Percentiles rank a stretch among this genome's conserved stretches.
phyloP scores from a whole-genome alignment of 441 rosid genomes.

The Gossypium lobatum region DNA sequence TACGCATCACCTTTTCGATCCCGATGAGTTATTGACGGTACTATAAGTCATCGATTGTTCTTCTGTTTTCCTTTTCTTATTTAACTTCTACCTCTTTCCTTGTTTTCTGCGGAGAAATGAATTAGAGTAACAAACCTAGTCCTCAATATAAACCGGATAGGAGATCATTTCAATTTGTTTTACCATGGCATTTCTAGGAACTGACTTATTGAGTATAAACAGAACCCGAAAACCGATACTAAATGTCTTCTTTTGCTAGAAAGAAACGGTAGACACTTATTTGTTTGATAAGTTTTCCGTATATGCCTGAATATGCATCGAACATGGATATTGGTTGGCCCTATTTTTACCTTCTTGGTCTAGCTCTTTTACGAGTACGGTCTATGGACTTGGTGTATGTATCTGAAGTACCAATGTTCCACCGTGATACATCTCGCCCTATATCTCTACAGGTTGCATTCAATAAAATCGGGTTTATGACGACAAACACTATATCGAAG shows the following conservation, averaged over 20 bases:
- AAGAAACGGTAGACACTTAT: too few relatives aligned
- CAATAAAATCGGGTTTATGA: constrained; percentile 82
- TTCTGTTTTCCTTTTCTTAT: neutral
- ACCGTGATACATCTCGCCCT: neutral
- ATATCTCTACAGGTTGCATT: constrained; percentile 70
- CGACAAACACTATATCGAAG: constrained; percentile 79
- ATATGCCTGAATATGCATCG: too few relatives aligned
- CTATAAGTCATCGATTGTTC: constrained; percentile 12
- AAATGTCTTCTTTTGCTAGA: too few relatives aligned
- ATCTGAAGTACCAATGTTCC: neutral
- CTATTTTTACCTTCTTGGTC: neutral
- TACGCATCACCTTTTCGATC: constrained; percentile 88
- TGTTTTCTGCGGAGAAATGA: too few relatives aligned
- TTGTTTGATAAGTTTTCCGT: too few relatives aligned
- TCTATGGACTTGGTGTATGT: neutral
- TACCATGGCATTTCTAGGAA: too few relatives aligned
- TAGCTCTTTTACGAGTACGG: neutral
- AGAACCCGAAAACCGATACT: too few relatives aligned
- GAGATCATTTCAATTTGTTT: too few relatives aligned
- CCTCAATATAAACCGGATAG: too few relatives aligned
- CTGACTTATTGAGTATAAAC: too few relatives aligned
- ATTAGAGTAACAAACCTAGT: too few relatives aligned
- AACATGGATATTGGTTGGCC: neutral
- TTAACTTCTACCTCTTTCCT: too few relatives aligned
- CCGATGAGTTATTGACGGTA: constrained; percentile 83